A percentile compares a stretch with the other conserved stretches of the same genome.
These are phyloP conservation scores for Phyllostachys edulis DNA, from an alignment of 176 grass and related monocot genomes.

Conservation along the genomic window DNA sequence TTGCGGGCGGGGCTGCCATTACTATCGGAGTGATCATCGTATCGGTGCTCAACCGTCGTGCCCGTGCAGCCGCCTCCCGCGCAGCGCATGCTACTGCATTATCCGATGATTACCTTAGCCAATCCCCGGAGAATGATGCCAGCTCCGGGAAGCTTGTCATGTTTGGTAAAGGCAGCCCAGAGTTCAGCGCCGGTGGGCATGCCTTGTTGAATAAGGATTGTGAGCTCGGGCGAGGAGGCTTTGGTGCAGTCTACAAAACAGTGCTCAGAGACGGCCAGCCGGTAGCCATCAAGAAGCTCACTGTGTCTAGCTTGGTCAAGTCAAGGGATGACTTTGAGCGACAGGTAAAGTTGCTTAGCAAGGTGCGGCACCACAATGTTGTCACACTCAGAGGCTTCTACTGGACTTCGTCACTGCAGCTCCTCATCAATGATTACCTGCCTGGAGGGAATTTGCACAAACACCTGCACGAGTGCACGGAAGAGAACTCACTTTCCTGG, in stretches of 20 bases:
- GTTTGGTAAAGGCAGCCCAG: slow-evolving; percentile 79
- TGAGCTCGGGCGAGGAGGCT: slow-evolving; percentile 90
- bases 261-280: slow-evolving; percentile 70
- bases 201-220: slow-evolving; percentile 93
- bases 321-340: slow-evolving; percentile 88
- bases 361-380: slow-evolving; percentile 74
- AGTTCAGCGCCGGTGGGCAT: slow-evolving; percentile 75
- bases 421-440: slow-evolving; percentile 89
- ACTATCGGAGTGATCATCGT: slow-evolving; percentile 73
- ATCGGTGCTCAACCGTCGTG: slow-evolving; percentile 72
- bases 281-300: slow-evolving; percentile 97
- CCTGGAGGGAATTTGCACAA: slow-evolving; percentile 75
- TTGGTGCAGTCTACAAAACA: slow-evolving; percentile 92
- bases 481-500: slow-evolving; percentile 65
- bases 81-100: slow-evolving; percentile 48
- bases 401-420: slow-evolving; percentile 91
- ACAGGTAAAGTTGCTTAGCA: slow-evolving; percentile 71
- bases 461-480: slow-evolving; percentile 67
- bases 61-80: slow-evolving; percentile 33
- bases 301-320: slow-evolving; percentile 90
- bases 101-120: slow-evolving; percentile 76
- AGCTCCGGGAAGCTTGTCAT: slow-evolving; percentile 88
- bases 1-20: slow-evolving; percentile 67
- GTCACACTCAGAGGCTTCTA: slow-evolving; percentile 85
- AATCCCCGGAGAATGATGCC: slow-evolving; percentile 73